phyloP scores from a whole-genome alignment of 495 filamentous ascomycete genomes.

The Oidiodendron maius region DNA sequence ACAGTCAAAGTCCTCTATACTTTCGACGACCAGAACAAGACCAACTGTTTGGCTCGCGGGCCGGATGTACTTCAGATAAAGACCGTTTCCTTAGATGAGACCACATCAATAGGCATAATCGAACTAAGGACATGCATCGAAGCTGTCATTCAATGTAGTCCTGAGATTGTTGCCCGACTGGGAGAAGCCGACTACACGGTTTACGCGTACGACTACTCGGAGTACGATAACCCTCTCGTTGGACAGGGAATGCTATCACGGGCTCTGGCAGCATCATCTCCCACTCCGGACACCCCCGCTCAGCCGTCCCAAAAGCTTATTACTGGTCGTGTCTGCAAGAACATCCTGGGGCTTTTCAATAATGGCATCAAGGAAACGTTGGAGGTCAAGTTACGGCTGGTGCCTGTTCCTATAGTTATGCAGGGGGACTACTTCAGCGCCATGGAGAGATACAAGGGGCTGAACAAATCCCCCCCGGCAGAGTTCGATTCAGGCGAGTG shows the following conservation, averaged over 20 bases:
- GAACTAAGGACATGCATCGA: conserved; percentile 87
- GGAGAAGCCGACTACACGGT: conserved; percentile 84
- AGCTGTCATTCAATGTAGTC: conserved; percentile 70
- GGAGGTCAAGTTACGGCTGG: conserved; percentile 87
- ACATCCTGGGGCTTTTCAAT: conserved; percentile 73
- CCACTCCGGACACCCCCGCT: conserved; percentile 47
- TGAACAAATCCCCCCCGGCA: conserved; percentile 46
- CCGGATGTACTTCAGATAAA: conserved; percentile 75
- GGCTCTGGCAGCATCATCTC: conserved; percentile 57
- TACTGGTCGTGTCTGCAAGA: conserved; percentile 85
- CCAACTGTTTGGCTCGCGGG: conserved; percentile 87
- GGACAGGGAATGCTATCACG: conserved; percentile 95
- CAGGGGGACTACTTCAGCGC: conserved; percentile 63
- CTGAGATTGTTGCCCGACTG: conserved; percentile 76
- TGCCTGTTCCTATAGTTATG: conserved; percentile 69
- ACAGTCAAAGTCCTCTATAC: conserved; percentile 95
- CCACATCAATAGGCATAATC: conserved; percentile 70
- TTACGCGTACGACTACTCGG: conserved; percentile 95
- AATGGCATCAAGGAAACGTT: conserved; percentile 82
- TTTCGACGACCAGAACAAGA: conserved; percentile 84
- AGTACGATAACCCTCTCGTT: conserved; percentile 85
- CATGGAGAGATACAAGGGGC: conserved; percentile 45
- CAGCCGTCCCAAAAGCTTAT: conserved; percentile 67
- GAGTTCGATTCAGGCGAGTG: conserved; percentile 66
- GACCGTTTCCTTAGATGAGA: conserved; percentile 71